Percentiles rank a stretch among this genome's conserved stretches.
Conservation (phyloP, 1,284 basidiomycete genomes). For the Microbotryum saponariae region DNA sequence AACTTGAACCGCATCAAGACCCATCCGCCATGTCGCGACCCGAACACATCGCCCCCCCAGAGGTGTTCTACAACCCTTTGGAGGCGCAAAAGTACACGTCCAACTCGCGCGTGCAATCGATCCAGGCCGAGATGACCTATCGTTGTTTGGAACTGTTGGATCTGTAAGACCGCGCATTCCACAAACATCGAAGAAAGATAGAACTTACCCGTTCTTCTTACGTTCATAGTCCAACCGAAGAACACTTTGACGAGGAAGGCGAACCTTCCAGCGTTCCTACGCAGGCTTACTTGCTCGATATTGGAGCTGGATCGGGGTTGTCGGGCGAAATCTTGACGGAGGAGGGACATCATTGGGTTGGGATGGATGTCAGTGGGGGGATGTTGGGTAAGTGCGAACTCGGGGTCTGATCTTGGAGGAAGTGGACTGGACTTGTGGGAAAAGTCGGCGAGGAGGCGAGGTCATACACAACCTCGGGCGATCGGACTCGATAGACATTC, state of each 20-base stretch:
- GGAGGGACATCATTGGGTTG: conserved; percentile 88
- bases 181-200: too few relatives aligned
- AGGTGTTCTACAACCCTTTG: conserved; percentile 96
- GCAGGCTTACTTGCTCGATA: conserved; percentile 80
- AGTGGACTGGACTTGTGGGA: too few relatives aligned
- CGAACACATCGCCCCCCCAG: conserved; percentile 89
- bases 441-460: too few relatives aligned
- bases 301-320: conserved; percentile 97
- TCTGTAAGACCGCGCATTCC: conserved; percentile 44
- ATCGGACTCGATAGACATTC: too few relatives aligned
- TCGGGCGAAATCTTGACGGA: conserved; percentile 95
- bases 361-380: conserved; percentile 89
- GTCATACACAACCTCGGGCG: too few relatives aligned
- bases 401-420: too few relatives aligned
- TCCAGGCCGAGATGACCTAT: conserved; percentile 97
- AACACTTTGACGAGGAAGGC: conserved; percentile 15
- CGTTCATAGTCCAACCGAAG: conserved; percentile 1
- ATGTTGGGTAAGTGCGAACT: conserved; percentile 60
- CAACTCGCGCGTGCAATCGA: conserved; percentile 90
- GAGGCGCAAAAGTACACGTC: conserved; percentile 92
- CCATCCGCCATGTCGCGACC: conserved; percentile 50
- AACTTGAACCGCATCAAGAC: too few relatives aligned
- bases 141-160: conserved; percentile 86
- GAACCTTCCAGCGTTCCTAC: conserved; percentile 37
- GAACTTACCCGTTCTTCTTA: neutral